A percentile compares a stretch with the other conserved stretches of the same genome.
Evolutionary conservation across 495 filamentous ascomycete species (phyloP).

Genomic region (Usnea hakonensis): DNA sequence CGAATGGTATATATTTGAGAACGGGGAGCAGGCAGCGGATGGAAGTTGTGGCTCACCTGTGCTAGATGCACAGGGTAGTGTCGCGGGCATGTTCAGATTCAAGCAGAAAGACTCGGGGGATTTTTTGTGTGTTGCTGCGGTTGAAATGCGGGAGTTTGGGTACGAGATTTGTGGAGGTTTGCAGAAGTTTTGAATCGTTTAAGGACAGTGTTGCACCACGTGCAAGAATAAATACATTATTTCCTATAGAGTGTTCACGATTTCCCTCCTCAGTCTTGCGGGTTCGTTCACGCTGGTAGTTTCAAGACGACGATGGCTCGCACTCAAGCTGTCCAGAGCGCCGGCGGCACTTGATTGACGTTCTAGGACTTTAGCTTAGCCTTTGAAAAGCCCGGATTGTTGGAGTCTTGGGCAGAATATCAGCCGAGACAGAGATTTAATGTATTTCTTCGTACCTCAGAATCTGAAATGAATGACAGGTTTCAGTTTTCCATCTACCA

Average conservation of each 20-base stretch:
- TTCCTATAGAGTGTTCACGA: not conserved
- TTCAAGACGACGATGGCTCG: not conserved
- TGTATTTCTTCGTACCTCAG: not conserved
- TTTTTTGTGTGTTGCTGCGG: constrained; percentile 4
- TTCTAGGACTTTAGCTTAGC: not conserved
- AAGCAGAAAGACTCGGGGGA: constrained; percentile 2
- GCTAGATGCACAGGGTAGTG: constrained; percentile 6
- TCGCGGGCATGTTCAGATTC: constrained; percentile 12
- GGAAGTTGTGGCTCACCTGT: constrained; percentile 13
- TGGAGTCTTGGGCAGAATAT: not conserved
- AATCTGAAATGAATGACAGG: too few relatives aligned
- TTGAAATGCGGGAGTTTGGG: constrained; percentile 8
- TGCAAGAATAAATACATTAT: too few relatives aligned
- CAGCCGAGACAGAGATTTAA: not conserved
- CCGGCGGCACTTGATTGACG: not conserved
- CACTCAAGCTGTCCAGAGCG: not conserved
- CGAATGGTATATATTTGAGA: constrained; percentile 12
- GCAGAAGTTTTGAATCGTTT: constrained; percentile 8
- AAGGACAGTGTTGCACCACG: too few relatives aligned
- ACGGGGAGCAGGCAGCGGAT: constrained; percentile 3
- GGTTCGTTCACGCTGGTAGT: not conserved
- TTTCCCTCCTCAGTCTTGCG: not conserved
- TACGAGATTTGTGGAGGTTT: constrained; percentile 12
- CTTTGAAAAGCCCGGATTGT: not conserved
- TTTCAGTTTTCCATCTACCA: too few relatives aligned